Evolutionary conservation across 352 stramenopile species (phyloP).

Genomic region (Phytophthora podocarpi): DNA sequence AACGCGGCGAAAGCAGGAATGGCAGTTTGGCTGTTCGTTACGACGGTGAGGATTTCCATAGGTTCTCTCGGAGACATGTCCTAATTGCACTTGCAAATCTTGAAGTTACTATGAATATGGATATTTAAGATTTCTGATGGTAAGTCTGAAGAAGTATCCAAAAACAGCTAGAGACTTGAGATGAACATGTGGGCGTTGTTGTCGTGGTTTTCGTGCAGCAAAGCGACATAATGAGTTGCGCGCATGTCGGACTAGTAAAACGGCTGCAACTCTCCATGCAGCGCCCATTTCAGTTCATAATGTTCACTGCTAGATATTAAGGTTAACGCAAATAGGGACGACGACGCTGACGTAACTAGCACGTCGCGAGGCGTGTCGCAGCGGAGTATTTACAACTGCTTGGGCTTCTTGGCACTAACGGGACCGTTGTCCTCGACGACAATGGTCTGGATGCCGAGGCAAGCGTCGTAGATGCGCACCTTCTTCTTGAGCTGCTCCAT

Average conservation of each 20-base stretch:
- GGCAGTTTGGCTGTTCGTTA: not conserved
- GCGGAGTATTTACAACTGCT: slow-evolving; percentile 34
- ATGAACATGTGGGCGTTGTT: slow-evolving; percentile 6
- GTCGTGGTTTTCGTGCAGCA: too few species aligned
- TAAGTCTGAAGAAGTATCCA: slow-evolving; percentile 7
- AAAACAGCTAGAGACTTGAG: not conserved
- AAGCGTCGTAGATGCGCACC: slow-evolving; percentile 51
- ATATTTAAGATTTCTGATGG: not conserved
- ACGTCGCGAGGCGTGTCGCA: not conserved
- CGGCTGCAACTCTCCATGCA: too few species aligned
- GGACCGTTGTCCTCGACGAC: slow-evolving; percentile 42
- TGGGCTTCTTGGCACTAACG: slow-evolving; percentile 33
- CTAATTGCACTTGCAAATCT: too few species aligned
- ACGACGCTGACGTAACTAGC: not conserved
- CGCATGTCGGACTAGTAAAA: slow-evolving; percentile 2
- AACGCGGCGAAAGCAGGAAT: not conserved
- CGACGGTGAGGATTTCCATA: not conserved
- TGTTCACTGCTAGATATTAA: slow-evolving; percentile 7
- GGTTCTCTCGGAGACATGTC: too few species aligned
- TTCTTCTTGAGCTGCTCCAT: slow-evolving; percentile 79
- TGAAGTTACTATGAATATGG: not conserved
- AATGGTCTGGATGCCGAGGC: slow-evolving; percentile 73
- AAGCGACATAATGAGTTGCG: slow-evolving; percentile 2
- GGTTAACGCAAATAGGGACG: slow-evolving; percentile 11
- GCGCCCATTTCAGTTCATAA: not conserved